Base-by-base conservation (phyloP, 1,284 basidiomycete genomes). In the Cystobasidium sp. region DNA sequence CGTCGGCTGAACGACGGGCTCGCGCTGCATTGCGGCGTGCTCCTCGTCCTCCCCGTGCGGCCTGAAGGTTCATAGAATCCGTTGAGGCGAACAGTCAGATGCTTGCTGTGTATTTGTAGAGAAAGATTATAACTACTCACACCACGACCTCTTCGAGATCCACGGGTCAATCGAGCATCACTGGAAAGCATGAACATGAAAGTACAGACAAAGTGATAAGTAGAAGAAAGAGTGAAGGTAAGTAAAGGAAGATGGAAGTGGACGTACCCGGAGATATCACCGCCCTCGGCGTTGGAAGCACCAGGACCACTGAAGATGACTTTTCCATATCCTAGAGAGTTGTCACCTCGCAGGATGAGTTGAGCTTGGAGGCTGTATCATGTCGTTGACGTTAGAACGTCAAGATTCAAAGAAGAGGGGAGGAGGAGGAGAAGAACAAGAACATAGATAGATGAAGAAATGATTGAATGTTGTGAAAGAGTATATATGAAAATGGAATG, bases 241-340 rank as follows among this genome's bases (percentile, higher is more conserved):
- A 49, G 31, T 24, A 65, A 41, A 39, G 12, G 9, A 16, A 8
- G 47, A 16, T 53, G 37, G 39, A 49, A 22, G 31, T 43, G 12
- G 18, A 58, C 68, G 47, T 20, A 69, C 68, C 68, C 68, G 37
- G 37, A 41, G 24, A 69, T 61, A 39, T 59, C 68, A 31, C 31
- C 31, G n/a, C 68, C 68, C 16, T 61, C 44, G 31, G 55, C 56
- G 5, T 55, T 37, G 24, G 59, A 43, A 20, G 10, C 69, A n/a
- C 69, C 76, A 24, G 41, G 44, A 14, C 69, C 61, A 12, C 66
- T 63, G 67, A 77, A 76, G 16, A 65, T 73, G 51, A 78, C 75
- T 53, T 73, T 75, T 37, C 77, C 78, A 51, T 78, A 78, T 44
- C 78, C 78, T 41, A 78, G 69, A 24, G 76, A 73, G 18, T 74